Base-by-base conservation (phyloP, 2,329 filamentous ascomycete species). In the Penicillium psychrosexuale region DNA sequence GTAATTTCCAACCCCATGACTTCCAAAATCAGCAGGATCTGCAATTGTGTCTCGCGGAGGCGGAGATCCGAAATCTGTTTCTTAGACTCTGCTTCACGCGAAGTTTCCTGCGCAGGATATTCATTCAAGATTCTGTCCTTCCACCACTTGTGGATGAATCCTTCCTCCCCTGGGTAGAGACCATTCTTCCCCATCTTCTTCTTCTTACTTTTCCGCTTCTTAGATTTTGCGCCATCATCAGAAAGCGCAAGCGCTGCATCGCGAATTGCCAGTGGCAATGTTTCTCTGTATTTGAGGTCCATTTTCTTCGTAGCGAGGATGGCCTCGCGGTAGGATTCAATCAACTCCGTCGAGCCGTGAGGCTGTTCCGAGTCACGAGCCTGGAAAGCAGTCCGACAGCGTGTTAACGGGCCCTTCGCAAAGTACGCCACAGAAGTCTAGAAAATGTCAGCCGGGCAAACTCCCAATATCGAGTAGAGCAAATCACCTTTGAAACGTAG, bases 371-470 rank as follows among this genome's bases (percentile, higher is more conserved):
- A 43, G n/a, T 61, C 67, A 11, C 64, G 55, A 9, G 65, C 61
- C 53, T 73, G 69, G 31, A 75, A 74, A 47, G 71, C 69, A 37
- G 68, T 72, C 31, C 78, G 74, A 28, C 75, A 77, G 28, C 78
- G 74, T 13, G 77, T 71, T 47, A 80, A 64, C 15, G 78, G 77
- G 5, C 78, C 78, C 66, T 80, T 80, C 34, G 77, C 77, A 62
- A 80, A 80, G 61, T 80, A 80, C 51, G 78, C 78, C 51, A 80
- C 66, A 28, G 77, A 78, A n/a, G 77, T 74, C 69, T 78, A 46
- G 12, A 28, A 27, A 55, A 9, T n/a, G 24, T 37, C 33, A 53
- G 54, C 68, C 17, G 66, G 60, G 37, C 33, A 51, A 15, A 2
- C 9, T 5, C 15, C 22, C 43, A 17, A 33, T 36, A 40, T 17